These are phyloP conservation scores for Inosperma sp. DNA, from an alignment of 768 basidiomycete species.

Conservation along the genomic window DNA sequence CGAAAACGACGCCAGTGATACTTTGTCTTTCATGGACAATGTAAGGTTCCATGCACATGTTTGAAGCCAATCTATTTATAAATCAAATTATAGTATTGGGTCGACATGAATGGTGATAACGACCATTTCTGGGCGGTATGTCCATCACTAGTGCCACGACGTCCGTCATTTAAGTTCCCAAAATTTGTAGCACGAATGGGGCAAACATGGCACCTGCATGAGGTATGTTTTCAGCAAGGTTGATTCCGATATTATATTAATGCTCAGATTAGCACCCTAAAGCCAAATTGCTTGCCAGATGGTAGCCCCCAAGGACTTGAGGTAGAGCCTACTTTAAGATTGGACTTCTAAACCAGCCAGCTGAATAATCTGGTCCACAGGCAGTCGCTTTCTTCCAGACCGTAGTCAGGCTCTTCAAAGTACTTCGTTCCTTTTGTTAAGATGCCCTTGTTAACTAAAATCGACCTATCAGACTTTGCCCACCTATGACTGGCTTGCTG, in stretches of 20 bases:
- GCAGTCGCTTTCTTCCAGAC: conserved; percentile 64
- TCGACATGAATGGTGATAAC: conserved; percentile 53
- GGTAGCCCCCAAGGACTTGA: conserved; percentile 60
- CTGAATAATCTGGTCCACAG: conserved; percentile 26
- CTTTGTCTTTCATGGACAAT: conserved; percentile 53
- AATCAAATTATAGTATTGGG: conserved; percentile 47
- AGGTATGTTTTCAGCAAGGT: conserved; percentile 31
- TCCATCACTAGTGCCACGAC: neutral
- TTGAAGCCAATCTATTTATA: neutral
- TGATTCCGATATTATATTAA: neutral
- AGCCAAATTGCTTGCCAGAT: conserved; percentile 52
- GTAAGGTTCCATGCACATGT: conserved; percentile 18
- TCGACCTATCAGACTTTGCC: conserved; percentile 47
- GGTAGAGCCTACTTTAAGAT: conserved; percentile 29
- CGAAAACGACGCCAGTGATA: conserved; percentile 53
- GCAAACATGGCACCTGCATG: conserved; percentile 59
- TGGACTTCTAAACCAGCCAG: neutral
- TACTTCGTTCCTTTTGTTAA: conserved; percentile 33
- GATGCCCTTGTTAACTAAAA: conserved; percentile 23
- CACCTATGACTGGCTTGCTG: conserved; percentile 66
- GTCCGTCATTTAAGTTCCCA: neutral
- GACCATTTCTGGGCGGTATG: conserved; percentile 68
- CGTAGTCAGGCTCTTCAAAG: conserved; percentile 56
- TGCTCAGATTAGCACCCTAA: conserved; percentile 46
- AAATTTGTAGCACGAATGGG: conserved; percentile 58